Conservation (phyloP, 176 grass and related monocot species). For the Pharus latifolius region DNA sequence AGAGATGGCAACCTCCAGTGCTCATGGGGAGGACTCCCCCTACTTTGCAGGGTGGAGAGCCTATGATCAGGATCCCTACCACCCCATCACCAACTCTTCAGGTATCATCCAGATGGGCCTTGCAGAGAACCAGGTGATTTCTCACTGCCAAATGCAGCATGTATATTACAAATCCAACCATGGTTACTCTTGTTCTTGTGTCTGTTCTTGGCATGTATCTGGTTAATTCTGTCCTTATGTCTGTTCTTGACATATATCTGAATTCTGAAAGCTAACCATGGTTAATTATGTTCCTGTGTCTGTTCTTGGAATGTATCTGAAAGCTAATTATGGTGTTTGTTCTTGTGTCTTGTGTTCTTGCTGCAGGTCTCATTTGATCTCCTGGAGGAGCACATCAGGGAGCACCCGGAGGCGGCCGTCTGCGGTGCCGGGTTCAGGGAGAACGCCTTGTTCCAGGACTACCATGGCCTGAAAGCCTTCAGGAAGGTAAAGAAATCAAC, state of each 20-base stretch:
- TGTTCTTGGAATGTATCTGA: too few relatives aligned
- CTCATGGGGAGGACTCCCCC: slow-evolving; percentile 54
- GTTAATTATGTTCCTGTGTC: too few relatives aligned
- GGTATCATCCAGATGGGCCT: slow-evolving; percentile 73
- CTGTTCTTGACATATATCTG: too few relatives aligned
- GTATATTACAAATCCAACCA: too few relatives aligned
- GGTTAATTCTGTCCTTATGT: too few relatives aligned
- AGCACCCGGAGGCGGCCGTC: slow-evolving; percentile 27
- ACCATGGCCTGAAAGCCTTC: slow-evolving; percentile 45
- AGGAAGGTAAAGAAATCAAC: slow-evolving; percentile 15
- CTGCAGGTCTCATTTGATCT: slow-evolving; percentile 59
- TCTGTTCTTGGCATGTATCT: too few relatives aligned
- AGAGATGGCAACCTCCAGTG: slow-evolving; percentile 28
- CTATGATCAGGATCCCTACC: slow-evolving; percentile 51
- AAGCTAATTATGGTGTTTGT: neutral
- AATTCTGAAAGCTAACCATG: too few relatives aligned
- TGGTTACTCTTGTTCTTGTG: too few relatives aligned
- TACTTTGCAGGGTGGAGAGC: slow-evolving; percentile 70
- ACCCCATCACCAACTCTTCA: slow-evolving; percentile 32
- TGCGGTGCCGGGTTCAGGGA: slow-evolving; percentile 34
- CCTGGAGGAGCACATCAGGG: slow-evolving; percentile 32
- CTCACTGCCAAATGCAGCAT: neutral
- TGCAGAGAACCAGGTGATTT: slow-evolving; percentile 58
- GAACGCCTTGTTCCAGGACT: slow-evolving; percentile 57
- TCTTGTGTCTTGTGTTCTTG: neutral